phyloP scores from a whole-genome alignment of 2,329 filamentous ascomycete genomes.

The Monilinia laxa region DNA sequence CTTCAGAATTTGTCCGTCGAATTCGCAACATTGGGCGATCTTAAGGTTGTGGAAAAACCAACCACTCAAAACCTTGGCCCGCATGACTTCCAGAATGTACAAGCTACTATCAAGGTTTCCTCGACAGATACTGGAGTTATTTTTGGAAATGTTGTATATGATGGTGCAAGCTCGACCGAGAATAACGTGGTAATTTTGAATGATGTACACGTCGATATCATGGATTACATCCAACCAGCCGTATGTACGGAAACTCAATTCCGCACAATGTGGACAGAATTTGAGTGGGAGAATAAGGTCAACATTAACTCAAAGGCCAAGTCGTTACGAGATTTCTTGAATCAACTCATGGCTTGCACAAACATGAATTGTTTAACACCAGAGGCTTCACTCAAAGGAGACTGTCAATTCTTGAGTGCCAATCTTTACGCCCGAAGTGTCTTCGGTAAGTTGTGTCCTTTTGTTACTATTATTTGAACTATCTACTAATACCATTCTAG shows the following conservation, averaged over 20 bases:
- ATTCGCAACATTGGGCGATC: conserved; percentile 95
- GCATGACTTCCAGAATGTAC: conserved; percentile 96
- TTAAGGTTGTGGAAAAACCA: conserved; percentile 96
- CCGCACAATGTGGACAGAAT: conserved; percentile 99
- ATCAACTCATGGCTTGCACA: conserved; percentile 92
- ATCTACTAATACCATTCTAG: conserved; percentile 49
- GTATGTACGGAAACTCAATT: conserved; percentile 97
- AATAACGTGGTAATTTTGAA: conserved; percentile 97
- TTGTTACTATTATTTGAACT: not conserved
- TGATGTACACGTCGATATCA: conserved; percentile 97
- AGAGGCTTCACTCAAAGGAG: conserved; percentile 92
- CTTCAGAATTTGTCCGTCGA: conserved; percentile 96
- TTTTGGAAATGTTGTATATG: conserved; percentile 97
- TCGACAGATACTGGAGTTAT: conserved; percentile 98
- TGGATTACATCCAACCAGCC: conserved; percentile 99
- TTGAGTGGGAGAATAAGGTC: conserved; percentile 99
- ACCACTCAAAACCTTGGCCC: conserved; percentile 94
- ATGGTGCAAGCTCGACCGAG: conserved; percentile 86
- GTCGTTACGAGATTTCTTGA: conserved; percentile 85
- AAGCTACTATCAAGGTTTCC: conserved; percentile 97
- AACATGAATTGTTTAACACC: conserved; percentile 99
- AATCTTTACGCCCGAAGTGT: conserved; percentile 96
- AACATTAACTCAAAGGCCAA: conserved; percentile 99
- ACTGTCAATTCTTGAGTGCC: conserved; percentile 96
- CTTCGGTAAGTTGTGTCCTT: conserved; percentile 72